A percentile compares a stretch with the other conserved stretches of the same genome.
These are phyloP conservation scores for Cyclotella atomus DNA, from an alignment of 108 stramenopile species.

Conservation along the genomic window DNA sequence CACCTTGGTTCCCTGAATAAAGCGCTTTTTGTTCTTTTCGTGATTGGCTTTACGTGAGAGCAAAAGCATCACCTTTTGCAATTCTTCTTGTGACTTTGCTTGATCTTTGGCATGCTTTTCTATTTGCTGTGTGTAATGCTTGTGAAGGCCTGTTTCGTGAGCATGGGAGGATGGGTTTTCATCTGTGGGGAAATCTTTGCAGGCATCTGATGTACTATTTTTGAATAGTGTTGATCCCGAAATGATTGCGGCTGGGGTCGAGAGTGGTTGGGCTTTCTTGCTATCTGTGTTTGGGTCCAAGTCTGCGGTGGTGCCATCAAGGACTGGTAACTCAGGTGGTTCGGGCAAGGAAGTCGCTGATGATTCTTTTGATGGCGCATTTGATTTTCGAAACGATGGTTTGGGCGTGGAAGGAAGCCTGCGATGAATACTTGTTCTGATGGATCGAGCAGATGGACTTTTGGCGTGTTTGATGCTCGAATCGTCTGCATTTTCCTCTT, in stretches of 20 bases:
- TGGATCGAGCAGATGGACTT: slow-evolving; percentile 21
- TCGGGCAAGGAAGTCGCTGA: neutral
- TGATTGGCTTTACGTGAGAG: slow-evolving; percentile 27
- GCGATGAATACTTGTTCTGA: slow-evolving; percentile 15
- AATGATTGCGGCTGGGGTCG: neutral
- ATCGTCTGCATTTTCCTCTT: neutral
- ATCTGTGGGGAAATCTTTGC: neutral
- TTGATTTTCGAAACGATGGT: slow-evolving; percentile 22
- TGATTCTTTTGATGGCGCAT: neutral
- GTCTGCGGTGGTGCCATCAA: neutral
- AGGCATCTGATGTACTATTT: neutral
- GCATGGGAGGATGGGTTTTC: neutral
- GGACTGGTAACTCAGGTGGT: neutral
- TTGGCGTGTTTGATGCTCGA: neutral
- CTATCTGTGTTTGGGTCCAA: neutral
- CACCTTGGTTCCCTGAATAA: slow-evolving; percentile 69
- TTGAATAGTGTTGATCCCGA: neutral
- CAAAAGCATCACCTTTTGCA: slow-evolving; percentile 26
- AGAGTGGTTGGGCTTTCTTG: neutral
- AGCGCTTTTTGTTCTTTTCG: slow-evolving; percentile 54
- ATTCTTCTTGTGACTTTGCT: slow-evolving; percentile 44
- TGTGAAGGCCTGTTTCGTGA: slow-evolving; percentile 41
- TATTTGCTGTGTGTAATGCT: slow-evolving; percentile 50
- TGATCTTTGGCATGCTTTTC: slow-evolving; percentile 43
- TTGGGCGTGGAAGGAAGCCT: slow-evolving; percentile 15